phyloP scores from a whole-genome alignment of 805 yeast species.

The Isabelozyma pseudorhagii region DNA sequence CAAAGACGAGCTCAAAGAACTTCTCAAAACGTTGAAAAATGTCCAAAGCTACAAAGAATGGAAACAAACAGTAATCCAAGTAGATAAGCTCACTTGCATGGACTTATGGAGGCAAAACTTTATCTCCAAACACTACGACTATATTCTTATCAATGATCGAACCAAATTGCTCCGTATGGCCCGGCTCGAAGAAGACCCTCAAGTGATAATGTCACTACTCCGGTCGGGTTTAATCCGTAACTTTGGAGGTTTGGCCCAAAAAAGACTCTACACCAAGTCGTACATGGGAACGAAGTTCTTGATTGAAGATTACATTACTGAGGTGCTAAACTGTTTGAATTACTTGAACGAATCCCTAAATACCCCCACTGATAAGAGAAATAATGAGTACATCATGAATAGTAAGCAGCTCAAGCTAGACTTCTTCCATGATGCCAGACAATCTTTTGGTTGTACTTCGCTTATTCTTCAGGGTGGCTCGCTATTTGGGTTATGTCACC shows the following conservation, averaged over 20 bases:
- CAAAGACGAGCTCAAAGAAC: slow-evolving; percentile 45
- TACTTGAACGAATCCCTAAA: slow-evolving; percentile 49
- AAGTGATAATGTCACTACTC: slow-evolving; percentile 58
- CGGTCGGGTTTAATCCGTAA: slow-evolving; percentile 84
- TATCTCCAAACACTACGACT: slow-evolving; percentile 78
- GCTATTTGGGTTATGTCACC: slow-evolving; percentile 86
- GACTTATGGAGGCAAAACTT: slow-evolving; percentile 77
- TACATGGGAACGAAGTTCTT: slow-evolving; percentile 85
- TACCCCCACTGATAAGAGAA: slow-evolving; percentile 22
- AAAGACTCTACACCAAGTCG: slow-evolving; percentile 73
- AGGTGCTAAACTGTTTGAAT: slow-evolving; percentile 66
- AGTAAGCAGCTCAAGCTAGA: slow-evolving; percentile 60
- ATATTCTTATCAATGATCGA: slow-evolving; percentile 73
- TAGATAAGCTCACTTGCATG: slow-evolving; percentile 45
- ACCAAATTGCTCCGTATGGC: slow-evolving; percentile 61
- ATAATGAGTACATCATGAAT: slow-evolving; percentile 37
- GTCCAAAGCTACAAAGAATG: slow-evolving; percentile 69
- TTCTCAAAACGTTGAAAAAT: slow-evolving; percentile 45
- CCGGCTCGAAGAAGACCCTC: slow-evolving; percentile 54
- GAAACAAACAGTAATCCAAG: slow-evolving; percentile 51
- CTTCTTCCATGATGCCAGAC: slow-evolving; percentile 82
- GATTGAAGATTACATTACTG: slow-evolving; percentile 82
- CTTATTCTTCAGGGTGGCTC: slow-evolving; percentile 93
- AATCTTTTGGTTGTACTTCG: slow-evolving; percentile 88
- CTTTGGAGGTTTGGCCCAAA: slow-evolving; percentile 86